Conservation (phyloP, 2,329 filamentous ascomycete genomes). For the Aspergillus alliaceus region DNA sequence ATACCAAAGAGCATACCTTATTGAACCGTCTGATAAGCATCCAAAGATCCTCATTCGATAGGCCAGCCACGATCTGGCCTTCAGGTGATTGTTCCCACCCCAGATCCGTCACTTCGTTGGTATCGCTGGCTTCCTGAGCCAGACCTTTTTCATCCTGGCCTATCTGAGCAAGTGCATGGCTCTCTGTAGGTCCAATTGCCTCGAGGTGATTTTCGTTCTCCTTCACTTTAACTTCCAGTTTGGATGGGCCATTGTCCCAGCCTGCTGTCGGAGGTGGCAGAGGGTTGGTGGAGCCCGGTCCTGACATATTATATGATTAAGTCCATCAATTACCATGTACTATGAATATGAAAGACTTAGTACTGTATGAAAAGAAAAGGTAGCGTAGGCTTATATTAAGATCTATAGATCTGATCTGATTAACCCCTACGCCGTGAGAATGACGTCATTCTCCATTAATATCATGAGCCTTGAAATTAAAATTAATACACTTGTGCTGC, state of each 20-base stretch:
- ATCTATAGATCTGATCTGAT: not conserved
- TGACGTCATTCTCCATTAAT: not conserved
- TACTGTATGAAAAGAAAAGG: not conserved
- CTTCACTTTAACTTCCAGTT: not conserved
- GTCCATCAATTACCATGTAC: not conserved
- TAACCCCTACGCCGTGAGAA: not conserved
- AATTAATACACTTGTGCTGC: too few relatives aligned
- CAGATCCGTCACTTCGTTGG: constrained; percentile 12
- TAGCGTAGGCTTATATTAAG: not conserved
- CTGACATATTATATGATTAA: not conserved
- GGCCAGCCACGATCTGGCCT: constrained; percentile 10
- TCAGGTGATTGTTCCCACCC: constrained; percentile 14
- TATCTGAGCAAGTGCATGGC: constrained; percentile 16
- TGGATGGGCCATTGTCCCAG: not conserved
- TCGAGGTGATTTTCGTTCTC: not conserved
- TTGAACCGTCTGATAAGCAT: constrained; percentile 71
- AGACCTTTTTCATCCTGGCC: constrained; percentile 18
- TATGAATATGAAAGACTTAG: not conserved
- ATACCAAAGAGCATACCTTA: constrained; percentile 51
- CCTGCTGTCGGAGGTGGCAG: not conserved
- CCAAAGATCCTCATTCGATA: constrained; percentile 74
- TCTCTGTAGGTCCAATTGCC: constrained; percentile 14
- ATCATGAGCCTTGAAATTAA: too few relatives aligned
- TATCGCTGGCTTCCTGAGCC: constrained; percentile 14
- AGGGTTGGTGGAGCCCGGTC: not conserved